Conservation (phyloP, 1,284 basidiomycete genomes). For the Puccinia coronata region DNA sequence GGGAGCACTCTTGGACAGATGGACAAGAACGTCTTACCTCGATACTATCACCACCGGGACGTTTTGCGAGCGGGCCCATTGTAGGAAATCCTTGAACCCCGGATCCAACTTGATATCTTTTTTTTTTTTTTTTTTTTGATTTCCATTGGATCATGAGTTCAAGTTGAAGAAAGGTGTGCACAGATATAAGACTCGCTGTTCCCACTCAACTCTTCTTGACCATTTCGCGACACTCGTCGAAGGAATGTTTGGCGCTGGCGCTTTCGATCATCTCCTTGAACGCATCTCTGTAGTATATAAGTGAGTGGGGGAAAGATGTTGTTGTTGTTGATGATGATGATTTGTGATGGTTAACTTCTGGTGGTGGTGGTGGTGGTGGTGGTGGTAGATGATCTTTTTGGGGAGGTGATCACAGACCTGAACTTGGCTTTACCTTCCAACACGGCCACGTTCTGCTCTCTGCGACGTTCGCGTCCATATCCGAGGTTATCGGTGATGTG, state of each 20-base stretch:
- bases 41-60: conserved; percentile 90
- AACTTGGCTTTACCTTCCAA: conserved; percentile 70
- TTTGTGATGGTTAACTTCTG: neutral
- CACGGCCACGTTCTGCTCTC: conserved; percentile 72
- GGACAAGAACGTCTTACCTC: conserved; percentile 66
- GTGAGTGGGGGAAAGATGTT: too few species aligned
- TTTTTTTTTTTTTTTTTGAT: too few species aligned
- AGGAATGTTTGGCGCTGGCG: conserved; percentile 59
- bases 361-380: too few species aligned
- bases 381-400: neutral
- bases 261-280: conserved; percentile 50
- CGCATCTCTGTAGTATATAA: too few species aligned
- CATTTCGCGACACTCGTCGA: conserved; percentile 75
- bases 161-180: too few species aligned
- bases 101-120: conserved; percentile 83
- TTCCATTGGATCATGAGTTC: too few species aligned
- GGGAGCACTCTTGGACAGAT: too few species aligned
- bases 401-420: conserved; percentile 64
- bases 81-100: conserved; percentile 81
- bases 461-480: conserved; percentile 69
- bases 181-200: neutral
- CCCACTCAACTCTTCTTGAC: conserved; percentile 65
- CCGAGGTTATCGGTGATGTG: conserved; percentile 62
- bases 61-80: conserved; percentile 72
- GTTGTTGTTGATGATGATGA: neutral